Conservation (phyloP, 73 alveolate species). For the Paramecium pentaurelia region DNA sequence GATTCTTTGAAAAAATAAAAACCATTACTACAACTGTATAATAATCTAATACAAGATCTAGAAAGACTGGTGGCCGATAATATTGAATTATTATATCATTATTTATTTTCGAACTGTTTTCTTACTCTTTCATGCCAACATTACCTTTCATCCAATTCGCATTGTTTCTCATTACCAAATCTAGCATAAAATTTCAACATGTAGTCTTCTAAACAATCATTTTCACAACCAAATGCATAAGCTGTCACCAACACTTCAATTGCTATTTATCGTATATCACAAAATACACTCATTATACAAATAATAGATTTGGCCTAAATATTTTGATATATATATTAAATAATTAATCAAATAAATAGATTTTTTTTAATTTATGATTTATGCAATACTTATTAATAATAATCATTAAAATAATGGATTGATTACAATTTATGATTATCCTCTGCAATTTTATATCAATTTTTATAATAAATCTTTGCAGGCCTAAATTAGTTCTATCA, state of each 20-base stretch:
- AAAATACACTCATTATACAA: no score
- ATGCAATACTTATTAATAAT: no score
- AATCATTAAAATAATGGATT: no score
- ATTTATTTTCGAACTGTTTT: background rate
- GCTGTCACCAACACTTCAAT: background rate
- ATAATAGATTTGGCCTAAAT: no score
- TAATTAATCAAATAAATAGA: no score
- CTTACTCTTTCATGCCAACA: slow-evolving; percentile 17
- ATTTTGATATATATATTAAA: no score
- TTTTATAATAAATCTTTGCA: no score
- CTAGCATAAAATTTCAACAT: background rate
- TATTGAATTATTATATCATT: background rate
- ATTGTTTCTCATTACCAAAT: background rate
- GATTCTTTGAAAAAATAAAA: no score
- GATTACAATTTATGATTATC: no score
- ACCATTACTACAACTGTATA: background rate
- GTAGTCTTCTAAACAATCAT: background rate
- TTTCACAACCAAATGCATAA: background rate
- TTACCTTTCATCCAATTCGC: background rate
- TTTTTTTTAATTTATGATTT: no score
- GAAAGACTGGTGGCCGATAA: background rate
- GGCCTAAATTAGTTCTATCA: no score
- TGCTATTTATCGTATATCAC: background rate
- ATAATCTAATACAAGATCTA: background rate
- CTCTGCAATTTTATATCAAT: no score